Evolutionary conservation across 495 filamentous ascomycete species (phyloP), one percentile per base, ranked within the genome.

Genomic region (Delitschia confertaspora): DNA sequence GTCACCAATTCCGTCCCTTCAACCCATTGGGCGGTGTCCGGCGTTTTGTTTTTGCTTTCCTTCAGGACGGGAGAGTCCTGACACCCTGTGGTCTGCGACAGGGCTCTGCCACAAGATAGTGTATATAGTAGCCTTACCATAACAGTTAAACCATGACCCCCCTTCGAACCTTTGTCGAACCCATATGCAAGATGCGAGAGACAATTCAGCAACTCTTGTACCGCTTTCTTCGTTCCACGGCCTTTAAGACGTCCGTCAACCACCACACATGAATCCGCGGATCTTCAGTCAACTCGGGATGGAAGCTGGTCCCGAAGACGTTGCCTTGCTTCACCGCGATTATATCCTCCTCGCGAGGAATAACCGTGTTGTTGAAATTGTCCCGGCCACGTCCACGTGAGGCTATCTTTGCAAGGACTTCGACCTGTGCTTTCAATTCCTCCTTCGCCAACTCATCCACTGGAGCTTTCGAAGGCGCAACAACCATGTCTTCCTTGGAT

Each of bases 301-400:
- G 93, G 58, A 96, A 98, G 59, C 88, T 95, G 5, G 87, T 96
- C 4, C 87, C 93, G 47, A 98, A 88, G 1, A 94, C 85, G 66
- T 96, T 95, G 9, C 85, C 84, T 64, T 96, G 89, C 44, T 74
- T 71, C 32, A 98, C 85, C 6, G 91, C 91, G 34, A 98, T 76
- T 33, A 98, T 87, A 55, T 93, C 85, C 10, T 79, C 71, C 46
- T 71, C 70, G 18, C 73, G 68, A n/a, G n/a, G n/a, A n/a, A n/a
- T n/a, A n/a, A n/a, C n/a, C 3, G 71, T 57, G 16, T 66, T 39
- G 25, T 45, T 7, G 24, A 45, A 38, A 14, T 56, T 38, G 11
- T 45, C 27, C 29, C 34, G 29, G 8, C 33, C 30, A 7, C 49
- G 63, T 35, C 60, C 59, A 13, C 62, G 50, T 17, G 67, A 69